phyloP scores from a whole-genome alignment of 768 basidiomycete genomes.

The Phylloporus sp. region DNA sequence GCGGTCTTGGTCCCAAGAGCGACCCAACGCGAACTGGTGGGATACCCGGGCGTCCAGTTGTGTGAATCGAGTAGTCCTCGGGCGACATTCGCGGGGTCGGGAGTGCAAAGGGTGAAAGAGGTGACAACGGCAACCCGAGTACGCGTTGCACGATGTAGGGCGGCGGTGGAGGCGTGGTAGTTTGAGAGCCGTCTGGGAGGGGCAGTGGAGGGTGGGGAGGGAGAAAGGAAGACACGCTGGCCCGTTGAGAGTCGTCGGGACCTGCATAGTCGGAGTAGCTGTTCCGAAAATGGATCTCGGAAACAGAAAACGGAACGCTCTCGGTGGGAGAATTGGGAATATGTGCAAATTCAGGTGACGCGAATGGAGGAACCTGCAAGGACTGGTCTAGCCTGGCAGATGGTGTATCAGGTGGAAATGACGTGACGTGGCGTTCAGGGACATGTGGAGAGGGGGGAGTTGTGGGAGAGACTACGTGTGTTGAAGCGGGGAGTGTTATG shows the following conservation, averaged over 20 bases:
- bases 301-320: conserved; percentile 52
- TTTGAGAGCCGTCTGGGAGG: conserved; percentile 18
- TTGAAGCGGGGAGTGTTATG: conserved; percentile 41
- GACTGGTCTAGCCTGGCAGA: conserved; percentile 15
- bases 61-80: not conserved
- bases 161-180: conserved; percentile 18
- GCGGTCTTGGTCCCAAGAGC: conserved; percentile 29
- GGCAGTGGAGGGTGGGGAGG: conserved; percentile 43
- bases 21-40: conserved; percentile 15
- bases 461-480: conserved; percentile 27
- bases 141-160: conserved; percentile 32
- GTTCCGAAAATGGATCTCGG: conserved; percentile 47
- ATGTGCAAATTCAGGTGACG: conserved; percentile 25
- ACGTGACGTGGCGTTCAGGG: conserved; percentile 15
- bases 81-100: not conserved
- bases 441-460: conserved; percentile 12
- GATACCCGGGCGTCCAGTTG: conserved; percentile 2
- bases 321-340: conserved; percentile 48
- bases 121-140: conserved; percentile 25
- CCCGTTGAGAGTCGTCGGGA: conserved; percentile 31
- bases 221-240: conserved; percentile 32
- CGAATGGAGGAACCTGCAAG: conserved; percentile 22
- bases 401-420: conserved; percentile 16
- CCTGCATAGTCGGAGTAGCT: conserved; percentile 31
- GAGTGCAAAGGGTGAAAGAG: conserved; percentile 1